Base-by-base conservation (phyloP, 2,329 filamentous ascomycete genomes). In the Talaromyces sp. region DNA sequence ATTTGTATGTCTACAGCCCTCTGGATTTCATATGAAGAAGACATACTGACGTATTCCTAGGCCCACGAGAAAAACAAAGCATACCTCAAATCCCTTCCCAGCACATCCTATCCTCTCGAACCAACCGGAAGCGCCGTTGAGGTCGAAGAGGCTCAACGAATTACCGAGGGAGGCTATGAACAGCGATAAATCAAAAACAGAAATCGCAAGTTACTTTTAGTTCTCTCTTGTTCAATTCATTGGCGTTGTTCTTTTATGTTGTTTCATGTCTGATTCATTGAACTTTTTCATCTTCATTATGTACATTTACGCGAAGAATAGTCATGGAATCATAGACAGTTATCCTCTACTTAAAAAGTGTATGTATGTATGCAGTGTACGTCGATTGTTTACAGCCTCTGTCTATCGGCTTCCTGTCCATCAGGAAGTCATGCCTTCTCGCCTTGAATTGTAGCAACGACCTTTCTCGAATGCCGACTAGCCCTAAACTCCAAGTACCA, bases 361-460 rank as follows among this genome's bases (percentile, higher is more conserved):
- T 22, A 14, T 56, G 48, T 52, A 16, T 31, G 5, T 50, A 27
- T 31, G 5, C 27, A 6, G 47, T 27, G 33, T n/a, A 16, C 1
- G 2, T 48, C 3, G 14, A 33, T 31, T 39, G n/a, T 13, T 62
- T 19, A 57, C 43, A 61, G 48, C 11, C 31, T 50, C 50, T 65
- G 39, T 33, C 11, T 43, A 31, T 33, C 16, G 16, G 24, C 13
- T 35, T 54, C 16, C 3, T 13, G 16, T 33, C 14, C 27, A 7
- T 56, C 4, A 3, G 3, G 8, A 13, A 35, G 33, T 67, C 72
- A 78, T 7, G 66, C 70, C 80, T 85, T 88, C 81, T 97, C 91
- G 50, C 94, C 95, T 78, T 98, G 93, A 67, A 98, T 96, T 1
- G 95, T 98, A 62, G 94, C 94, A 67, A 99, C 89, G 13, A 98